phyloP scores from a whole-genome alignment of 768 basidiomycete genomes.

The Leccinum subgranulosum region DNA sequence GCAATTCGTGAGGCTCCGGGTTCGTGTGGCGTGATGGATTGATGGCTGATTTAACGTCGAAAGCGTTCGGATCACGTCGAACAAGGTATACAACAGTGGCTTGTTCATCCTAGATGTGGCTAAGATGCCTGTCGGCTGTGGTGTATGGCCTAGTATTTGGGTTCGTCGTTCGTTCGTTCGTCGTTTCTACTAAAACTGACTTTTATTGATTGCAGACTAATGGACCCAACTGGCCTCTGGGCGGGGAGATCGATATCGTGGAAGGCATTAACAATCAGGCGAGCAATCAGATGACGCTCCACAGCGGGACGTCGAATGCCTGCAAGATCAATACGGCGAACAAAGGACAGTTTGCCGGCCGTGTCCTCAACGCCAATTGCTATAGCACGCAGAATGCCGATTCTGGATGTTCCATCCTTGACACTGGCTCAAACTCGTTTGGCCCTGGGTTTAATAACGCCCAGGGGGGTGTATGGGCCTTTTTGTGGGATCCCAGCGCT shows the following conservation, averaged over 20 bases:
- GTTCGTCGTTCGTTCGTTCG: conserved; percentile 21
- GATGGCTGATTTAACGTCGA: neutral
- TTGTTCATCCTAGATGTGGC: conserved; percentile 72
- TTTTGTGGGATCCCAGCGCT: conserved; percentile 43
- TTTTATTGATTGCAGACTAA: conserved; percentile 28
- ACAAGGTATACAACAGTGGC: conserved; percentile 55
- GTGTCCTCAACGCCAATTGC: conserved; percentile 31
- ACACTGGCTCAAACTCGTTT: conserved; percentile 41
- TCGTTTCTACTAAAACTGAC: neutral
- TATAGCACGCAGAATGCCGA: conserved; percentile 40
- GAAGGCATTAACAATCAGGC: conserved; percentile 64
- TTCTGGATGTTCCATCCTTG: conserved; percentile 48
- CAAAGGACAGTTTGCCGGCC: conserved; percentile 26
- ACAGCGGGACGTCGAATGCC: conserved; percentile 45
- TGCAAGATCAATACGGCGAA: conserved; percentile 19
- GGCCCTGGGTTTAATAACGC: conserved; percentile 27
- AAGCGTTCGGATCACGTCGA: conserved; percentile 65
- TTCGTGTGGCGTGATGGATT: neutral
- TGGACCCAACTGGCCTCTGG: conserved; percentile 51
- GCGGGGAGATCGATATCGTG: conserved; percentile 69
- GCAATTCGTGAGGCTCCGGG: conserved; percentile 42
- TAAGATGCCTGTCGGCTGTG: conserved; percentile 69
- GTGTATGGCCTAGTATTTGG: conserved; percentile 59
- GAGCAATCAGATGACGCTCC: conserved; percentile 64
- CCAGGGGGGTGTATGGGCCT: conserved; percentile 54